Base-by-base conservation (phyloP, 805 yeast species). In the Komagataella ulmi region DNA sequence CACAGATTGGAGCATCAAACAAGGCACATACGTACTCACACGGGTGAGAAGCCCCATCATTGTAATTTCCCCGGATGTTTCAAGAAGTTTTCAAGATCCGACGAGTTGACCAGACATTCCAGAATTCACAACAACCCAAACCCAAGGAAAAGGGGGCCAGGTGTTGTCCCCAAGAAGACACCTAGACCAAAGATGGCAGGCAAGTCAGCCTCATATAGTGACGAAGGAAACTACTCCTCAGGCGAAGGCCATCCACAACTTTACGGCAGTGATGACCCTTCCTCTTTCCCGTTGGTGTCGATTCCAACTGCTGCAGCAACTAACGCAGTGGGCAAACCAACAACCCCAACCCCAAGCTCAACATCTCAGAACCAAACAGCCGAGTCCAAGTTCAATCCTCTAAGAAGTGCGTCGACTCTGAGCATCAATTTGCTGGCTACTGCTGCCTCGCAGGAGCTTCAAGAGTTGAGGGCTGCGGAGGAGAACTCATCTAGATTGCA, bases 41-140 rank as follows among this genome's bases (percentile, higher is more conserved):
- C 91, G 0, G 91, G 91, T 23, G 90, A 85, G 60, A 83, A 81
- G 61, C 91, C 91, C 3, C 89, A 84, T 63, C 76, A 75, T n/a
- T 84, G 90, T 65, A 75, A 80, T 24, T 84, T 74, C 57, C 84
- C 85, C 0, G 85, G 85, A 0, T 84, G 91, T 63, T 69, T 73
- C 52, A 84, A 84, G 66, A 71, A 75, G 54, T 84, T 84, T 59
- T 76, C 84, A 48, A 68, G 91, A 52, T 77, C 83, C 30, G 91
- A 84, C 63, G 91, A 84, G 61, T 68, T 84, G 50, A 84, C 88
- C 12, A 73, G 91, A 61, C 91, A 84, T 62, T 70, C 77, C 49
- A 71, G 89, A 54, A 84, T 83, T 53, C 90, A 85, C 63, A 79
- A 81, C 21, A 83, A 83, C 57, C 86, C 88, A 17, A 79, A 80